These are phyloP conservation scores for Phlegmacium glaucopus DNA, from an alignment of 768 basidiomycete genomes.

Conservation along the genomic window DNA sequence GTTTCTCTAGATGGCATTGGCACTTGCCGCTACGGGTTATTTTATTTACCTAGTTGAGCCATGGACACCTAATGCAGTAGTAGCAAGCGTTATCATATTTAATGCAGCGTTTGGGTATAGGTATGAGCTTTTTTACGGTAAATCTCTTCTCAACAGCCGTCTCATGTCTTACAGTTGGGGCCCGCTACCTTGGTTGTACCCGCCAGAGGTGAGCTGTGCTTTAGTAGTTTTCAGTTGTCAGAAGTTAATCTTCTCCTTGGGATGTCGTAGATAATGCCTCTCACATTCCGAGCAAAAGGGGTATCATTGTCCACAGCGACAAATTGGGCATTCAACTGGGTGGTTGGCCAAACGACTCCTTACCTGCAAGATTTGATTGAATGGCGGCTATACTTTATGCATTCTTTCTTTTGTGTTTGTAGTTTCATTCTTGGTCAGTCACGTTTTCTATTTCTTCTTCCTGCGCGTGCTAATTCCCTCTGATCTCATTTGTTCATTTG, in stretches of 20 bases:
- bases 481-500: slow-evolving; percentile 2
- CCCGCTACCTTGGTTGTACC: slow-evolving; percentile 84
- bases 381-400: slow-evolving; percentile 95
- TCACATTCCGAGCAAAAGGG: slow-evolving; percentile 90
- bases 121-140: slow-evolving; percentile 23
- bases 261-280: slow-evolving; percentile 82
- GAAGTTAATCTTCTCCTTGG: not conserved
- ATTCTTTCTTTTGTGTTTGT: slow-evolving; percentile 86
- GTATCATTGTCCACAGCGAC: slow-evolving; percentile 93
- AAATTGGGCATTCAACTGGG: slow-evolving; percentile 82
- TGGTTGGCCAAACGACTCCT: slow-evolving; percentile 87
- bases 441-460: slow-evolving; percentile 1
- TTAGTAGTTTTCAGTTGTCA: not conserved
- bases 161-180: slow-evolving; percentile 58
- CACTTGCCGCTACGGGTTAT: slow-evolving; percentile 81
- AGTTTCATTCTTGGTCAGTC: slow-evolving; percentile 72
- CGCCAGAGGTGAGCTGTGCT: slow-evolving; percentile 58
- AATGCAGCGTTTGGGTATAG: slow-evolving; percentile 94
- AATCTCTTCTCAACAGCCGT: not conserved
- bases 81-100: slow-evolving; percentile 84
- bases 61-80: slow-evolving; percentile 83
- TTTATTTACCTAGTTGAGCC: slow-evolving; percentile 91
- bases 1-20: slow-evolving; percentile 70
- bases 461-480: not conserved
- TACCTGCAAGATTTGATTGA: slow-evolving; percentile 81